Evolutionary conservation across 2,329 filamentous ascomycete genomes (phyloP).

Genomic region (Blumeria hordei): DNA sequence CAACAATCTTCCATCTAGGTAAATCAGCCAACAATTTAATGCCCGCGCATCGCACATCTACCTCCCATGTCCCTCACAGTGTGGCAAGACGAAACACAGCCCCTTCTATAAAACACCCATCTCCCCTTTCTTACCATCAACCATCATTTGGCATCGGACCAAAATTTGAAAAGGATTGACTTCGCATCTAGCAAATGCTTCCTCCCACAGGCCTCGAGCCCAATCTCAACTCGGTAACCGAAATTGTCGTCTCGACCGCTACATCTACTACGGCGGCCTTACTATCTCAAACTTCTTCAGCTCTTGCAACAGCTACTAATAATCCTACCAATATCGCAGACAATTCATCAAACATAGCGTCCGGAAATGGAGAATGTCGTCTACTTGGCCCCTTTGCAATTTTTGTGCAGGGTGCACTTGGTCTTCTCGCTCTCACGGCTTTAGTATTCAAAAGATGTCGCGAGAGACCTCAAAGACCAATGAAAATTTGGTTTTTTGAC

Average conservation of each 20-base stretch:
- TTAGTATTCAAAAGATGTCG: constrained; percentile 86
- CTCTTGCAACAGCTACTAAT: constrained; percentile 12
- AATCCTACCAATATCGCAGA: constrained; percentile 3
- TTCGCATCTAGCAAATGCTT: constrained; percentile 7
- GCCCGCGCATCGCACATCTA: too few species aligned
- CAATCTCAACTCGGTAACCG: constrained; percentile 6
- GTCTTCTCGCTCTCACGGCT: constrained; percentile 56
- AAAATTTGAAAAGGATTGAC: too few species aligned
- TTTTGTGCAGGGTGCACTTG: constrained; percentile 69
- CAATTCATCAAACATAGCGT: not conserved
- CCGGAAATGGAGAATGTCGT: constrained; percentile 49
- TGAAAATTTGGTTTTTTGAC: constrained; percentile 97
- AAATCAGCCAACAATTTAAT: too few species aligned
- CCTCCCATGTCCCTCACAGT: too few species aligned
- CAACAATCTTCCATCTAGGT: too few species aligned
- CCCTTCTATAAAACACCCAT: too few species aligned
- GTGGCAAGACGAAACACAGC: too few species aligned
- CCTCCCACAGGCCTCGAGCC: constrained; percentile 13
- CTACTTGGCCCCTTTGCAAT: constrained; percentile 80
- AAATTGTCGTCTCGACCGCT: constrained; percentile 9
- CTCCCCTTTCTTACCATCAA: too few species aligned
- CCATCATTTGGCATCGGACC: too few species aligned
- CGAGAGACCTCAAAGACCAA: constrained; percentile 69
- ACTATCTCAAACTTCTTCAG: constrained; percentile 13
- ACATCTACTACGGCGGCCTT: constrained; percentile 9